These are phyloP conservation scores for Galerina sulciceps DNA, from an alignment of 768 basidiomycete species.

Conservation along the genomic window DNA sequence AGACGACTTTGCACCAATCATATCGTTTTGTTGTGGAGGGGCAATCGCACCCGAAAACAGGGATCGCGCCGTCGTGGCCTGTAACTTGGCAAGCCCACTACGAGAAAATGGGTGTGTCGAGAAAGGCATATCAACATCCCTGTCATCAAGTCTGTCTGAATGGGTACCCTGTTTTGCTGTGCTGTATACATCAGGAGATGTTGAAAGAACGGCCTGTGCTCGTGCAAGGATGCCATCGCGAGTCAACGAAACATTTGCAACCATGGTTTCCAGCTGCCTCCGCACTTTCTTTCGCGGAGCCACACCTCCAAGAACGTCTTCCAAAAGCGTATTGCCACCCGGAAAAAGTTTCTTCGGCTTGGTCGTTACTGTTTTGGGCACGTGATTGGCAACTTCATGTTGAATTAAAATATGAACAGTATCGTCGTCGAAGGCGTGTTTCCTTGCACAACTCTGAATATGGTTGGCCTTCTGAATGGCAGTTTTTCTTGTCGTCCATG, in stretches of 20 bases:
- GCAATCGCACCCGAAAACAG: not conserved
- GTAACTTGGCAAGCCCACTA: constrained; percentile 37
- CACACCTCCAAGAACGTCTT: constrained; percentile 52
- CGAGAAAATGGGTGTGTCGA: constrained; percentile 44
- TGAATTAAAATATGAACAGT: constrained; percentile 58
- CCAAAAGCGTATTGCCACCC: constrained; percentile 49
- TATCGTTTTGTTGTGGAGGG: not conserved
- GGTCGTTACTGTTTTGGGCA: constrained; percentile 23
- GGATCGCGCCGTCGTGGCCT: constrained; percentile 1
- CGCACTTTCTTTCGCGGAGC: constrained; percentile 51
- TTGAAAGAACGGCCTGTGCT: constrained; percentile 36
- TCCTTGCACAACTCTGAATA: constrained; percentile 71
- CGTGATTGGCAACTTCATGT: constrained; percentile 43
- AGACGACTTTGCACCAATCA: not conserved
- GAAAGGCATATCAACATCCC: constrained; percentile 9
- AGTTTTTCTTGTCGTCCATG: constrained; percentile 76
- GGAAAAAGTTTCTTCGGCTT: constrained; percentile 15
- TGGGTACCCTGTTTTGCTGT: not conserved
- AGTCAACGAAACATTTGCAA: constrained; percentile 51
- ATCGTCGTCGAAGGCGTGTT: constrained; percentile 52
- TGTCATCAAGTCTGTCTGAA: not conserved
- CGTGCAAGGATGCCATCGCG: constrained; percentile 45
- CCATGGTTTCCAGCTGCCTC: constrained; percentile 39
- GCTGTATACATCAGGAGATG: constrained; percentile 1
- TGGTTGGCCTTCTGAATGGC: constrained; percentile 66